phyloP scores from a whole-genome alignment of 768 basidiomycete genomes.

The Mycena filopes region DNA sequence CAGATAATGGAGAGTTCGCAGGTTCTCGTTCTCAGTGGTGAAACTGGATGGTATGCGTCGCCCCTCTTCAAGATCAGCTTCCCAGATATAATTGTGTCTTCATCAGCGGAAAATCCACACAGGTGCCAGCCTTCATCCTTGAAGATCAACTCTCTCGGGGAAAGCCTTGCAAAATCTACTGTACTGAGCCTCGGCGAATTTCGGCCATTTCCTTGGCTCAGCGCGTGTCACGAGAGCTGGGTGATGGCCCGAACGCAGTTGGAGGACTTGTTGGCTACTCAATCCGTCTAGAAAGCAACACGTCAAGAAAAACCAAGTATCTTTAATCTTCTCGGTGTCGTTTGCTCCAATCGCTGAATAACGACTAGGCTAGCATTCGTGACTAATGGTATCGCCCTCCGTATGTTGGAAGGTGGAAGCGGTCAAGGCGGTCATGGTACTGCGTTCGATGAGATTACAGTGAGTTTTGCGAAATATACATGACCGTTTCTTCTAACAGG shows the following conservation, averaged over 20 bases:
- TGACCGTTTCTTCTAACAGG: conserved; percentile 13
- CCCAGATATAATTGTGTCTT: conserved; percentile 13
- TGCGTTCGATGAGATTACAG: conserved; percentile 95
- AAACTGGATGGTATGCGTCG: conserved; percentile 53
- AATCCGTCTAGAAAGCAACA: conserved; percentile 91
- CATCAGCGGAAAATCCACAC: conserved; percentile 93
- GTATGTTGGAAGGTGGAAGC: conserved; percentile 93
- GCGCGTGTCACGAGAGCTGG: conserved; percentile 92
- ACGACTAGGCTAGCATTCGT: conserved; percentile 73
- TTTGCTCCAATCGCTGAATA: no score
- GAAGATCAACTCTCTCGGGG: conserved; percentile 89
- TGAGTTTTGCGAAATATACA: conserved; percentile 44
- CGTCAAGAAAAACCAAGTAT: conserved; percentile 70
- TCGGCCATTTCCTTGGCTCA: conserved; percentile 96
- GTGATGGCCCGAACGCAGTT: conserved; percentile 81
- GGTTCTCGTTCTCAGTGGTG: conserved; percentile 81
- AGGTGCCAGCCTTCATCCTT: conserved; percentile 92
- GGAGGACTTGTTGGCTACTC: conserved; percentile 95
- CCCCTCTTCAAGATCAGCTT: neutral
- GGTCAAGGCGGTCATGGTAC: conserved; percentile 76
- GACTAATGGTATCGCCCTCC: conserved; percentile 93
- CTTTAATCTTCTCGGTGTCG: no score
- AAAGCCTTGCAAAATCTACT: conserved; percentile 88
- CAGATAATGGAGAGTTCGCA: conserved; percentile 77
- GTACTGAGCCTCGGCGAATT: conserved; percentile 95